phyloP scores from a whole-genome alignment of 1,284 basidiomycete genomes.

The Ustilago trichophora region DNA sequence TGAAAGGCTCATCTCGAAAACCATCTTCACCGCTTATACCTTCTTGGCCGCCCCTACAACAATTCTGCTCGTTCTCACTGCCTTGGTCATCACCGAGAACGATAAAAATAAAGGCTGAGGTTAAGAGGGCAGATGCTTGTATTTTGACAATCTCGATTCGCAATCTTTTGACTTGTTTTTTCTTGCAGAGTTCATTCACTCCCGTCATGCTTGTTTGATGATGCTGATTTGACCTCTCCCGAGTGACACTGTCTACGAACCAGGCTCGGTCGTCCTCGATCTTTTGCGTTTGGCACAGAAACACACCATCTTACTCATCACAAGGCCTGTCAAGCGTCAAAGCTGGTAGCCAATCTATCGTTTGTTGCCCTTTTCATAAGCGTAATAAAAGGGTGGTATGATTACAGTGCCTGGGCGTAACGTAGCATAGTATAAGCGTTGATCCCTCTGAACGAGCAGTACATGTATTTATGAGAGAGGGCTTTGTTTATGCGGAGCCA shows the following conservation, averaged over 20 bases:
- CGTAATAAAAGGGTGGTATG: not conserved
- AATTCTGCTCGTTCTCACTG: slow-evolving; percentile 53
- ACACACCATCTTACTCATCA: too few species aligned
- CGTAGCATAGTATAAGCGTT: slow-evolving; percentile 1
- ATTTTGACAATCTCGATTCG: too few species aligned
- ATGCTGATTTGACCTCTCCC: too few species aligned
- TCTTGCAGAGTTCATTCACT: too few species aligned
- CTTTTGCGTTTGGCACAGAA: too few species aligned
- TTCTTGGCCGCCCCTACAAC: slow-evolving; percentile 62
- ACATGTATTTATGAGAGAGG: not conserved
- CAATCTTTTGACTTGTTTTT: not conserved
- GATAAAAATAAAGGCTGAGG: slow-evolving; percentile 25
- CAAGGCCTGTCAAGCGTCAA: too few species aligned
- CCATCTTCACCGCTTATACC: slow-evolving; percentile 67
- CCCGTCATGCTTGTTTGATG: too few species aligned
- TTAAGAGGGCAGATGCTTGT: too few species aligned
- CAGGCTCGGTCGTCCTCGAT: too few species aligned
- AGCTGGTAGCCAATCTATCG: not conserved
- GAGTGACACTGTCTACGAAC: too few species aligned
- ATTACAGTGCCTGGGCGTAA: slow-evolving; percentile 12
- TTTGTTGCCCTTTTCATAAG: not conserved
- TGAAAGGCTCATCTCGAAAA: slow-evolving; percentile 79
- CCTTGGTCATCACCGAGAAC: slow-evolving; percentile 58
- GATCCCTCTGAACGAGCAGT: not conserved
- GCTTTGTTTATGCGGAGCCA: too few species aligned